Evolutionary conservation across 257 asterid species (phyloP), one percentile per base, ranked within the genome.

Genomic region (Solanum sejunctum): DNA sequence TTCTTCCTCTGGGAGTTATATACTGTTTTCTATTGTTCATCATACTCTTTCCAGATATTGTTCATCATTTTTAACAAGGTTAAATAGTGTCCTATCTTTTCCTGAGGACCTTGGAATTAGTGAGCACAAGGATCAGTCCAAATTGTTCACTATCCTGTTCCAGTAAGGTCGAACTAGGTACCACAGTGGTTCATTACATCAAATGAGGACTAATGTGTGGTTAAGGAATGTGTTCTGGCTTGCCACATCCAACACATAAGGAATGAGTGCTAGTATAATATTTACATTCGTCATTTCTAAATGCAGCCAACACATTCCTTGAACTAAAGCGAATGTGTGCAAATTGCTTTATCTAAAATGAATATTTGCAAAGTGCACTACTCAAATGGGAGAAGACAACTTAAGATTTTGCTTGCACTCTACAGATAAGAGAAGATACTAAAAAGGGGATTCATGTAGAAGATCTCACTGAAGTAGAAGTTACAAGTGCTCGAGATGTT

Each of bases 401-500:
- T 75, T 28, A 39, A 28, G 36, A 43, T 70, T 83, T 79, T 84
- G 67, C 36, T 84, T 70, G 86, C 72, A 56, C 71, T 80, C 70
- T 89, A 86, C 92, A 95, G 98, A 92, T 97, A 61, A 91, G 99
- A 87, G 99, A 97, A 90, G 99, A 97, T 89, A 91, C 87, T 47
- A 93, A 93, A 88, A 97, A 95, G 89, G 99, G 99, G 87, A 91
- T 97, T 86, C 92, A 97, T 89, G 98, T 97, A 10, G 99, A 97
- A 87, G 94, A 95, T 91, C 92, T 94, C 66, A 97, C 90, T 13
- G 98, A 97, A 90, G 89, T 97, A 55, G 99, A 97, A 90, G 98
- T 94, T 84, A 86, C 89, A 12, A 93, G 98, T 90, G 97, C 99
- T 79, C 95, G 99, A 75, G 99, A 95, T 77, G 97, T 94, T 86